Base-by-base conservation (phyloP, 805 yeast species). In the Nakazawaea molendinolei region DNA sequence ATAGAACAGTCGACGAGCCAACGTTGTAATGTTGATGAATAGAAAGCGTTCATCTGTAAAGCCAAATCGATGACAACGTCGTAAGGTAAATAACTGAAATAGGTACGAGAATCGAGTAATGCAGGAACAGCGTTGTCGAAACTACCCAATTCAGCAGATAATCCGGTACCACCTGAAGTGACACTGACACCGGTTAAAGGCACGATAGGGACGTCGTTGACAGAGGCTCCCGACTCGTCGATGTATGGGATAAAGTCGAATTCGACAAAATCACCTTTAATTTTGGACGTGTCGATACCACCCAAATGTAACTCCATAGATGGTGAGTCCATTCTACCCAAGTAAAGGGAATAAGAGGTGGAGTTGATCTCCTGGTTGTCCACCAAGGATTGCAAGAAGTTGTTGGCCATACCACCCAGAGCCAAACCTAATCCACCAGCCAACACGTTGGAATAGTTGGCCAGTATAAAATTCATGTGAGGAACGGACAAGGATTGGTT, bases 1-100 rank as follows among this genome's bases (percentile, higher is more conserved):
- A 79, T 57, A 9, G 68, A 56, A 58, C 92, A 83, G 40, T 70
- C 69, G 10, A 79, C 78, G 12, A 79, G 47, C 90, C 90, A 83
- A 13, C 67, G 48, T 17, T 59, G 61, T 5, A 63, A 48, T 5
- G 61, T 59, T 4, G 57, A 52, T 3, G 71, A 65, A 50, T 73
- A 83, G 43, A 65, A 71, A 0, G 90, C 90, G 48, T 78, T 77
- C 26, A 79, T 58, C 54, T 83, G 89, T 18, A 81, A 63, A 0
- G 89, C 86, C 21, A 83, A 55, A 45, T 71, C 73, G 34, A 82
- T 63, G 28, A 83, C 59, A 5, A 73, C 51, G 31, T 69, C 67
- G 27, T 68, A 56, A 0, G 90, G 90, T 23, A 83, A 51, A 49
- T 61, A 69, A 20, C 64, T 65, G 51, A 56, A 70, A 8, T 54